Evolutionary conservation across 179 eudicot genomes (phyloP).

Genomic region (Amaranthus tricolor): DNA sequence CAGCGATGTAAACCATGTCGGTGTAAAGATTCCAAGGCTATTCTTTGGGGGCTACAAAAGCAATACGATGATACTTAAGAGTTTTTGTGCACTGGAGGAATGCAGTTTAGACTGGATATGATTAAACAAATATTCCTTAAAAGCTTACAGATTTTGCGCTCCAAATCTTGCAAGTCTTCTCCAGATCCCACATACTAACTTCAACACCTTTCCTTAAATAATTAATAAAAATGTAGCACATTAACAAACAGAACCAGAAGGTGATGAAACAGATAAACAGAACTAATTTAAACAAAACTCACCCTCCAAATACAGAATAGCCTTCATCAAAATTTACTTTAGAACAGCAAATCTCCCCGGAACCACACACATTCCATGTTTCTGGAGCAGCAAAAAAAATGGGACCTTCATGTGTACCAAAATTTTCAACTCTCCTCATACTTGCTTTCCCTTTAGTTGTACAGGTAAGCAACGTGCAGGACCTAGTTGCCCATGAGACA

Average conservation of each 20-base stretch:
- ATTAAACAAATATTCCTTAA: neutral
- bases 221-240: neutral
- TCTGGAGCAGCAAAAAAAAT: conserved; percentile 30
- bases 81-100: neutral
- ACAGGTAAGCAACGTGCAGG: conserved; percentile 75
- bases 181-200: conserved; percentile 39
- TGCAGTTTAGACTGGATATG: neutral
- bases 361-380: conserved; percentile 65
- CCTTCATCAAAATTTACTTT: conserved; percentile 69
- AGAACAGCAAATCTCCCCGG: conserved; percentile 62
- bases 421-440: conserved; percentile 46
- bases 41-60: conserved; percentile 73
- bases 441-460: conserved; percentile 66
- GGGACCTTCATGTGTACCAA: conserved; percentile 31
- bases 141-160: conserved; percentile 36
- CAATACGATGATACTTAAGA: conserved; percentile 3
- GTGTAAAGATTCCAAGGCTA: conserved; percentile 81
- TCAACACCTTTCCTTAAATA: conserved; percentile 37
- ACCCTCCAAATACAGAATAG: conserved; percentile 91
- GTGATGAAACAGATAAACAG: neutral
- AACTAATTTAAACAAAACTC: conserved; percentile 24
- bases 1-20: conserved; percentile 85
- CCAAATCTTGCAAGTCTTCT: conserved; percentile 35
- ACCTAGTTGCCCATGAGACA: conserved; percentile 39
- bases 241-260: neutral